Percentiles rank a stretch among this genome's conserved stretches.
phyloP scores from a whole-genome alignment of 441 rosid genomes.

The Corymbia citriodora region DNA sequence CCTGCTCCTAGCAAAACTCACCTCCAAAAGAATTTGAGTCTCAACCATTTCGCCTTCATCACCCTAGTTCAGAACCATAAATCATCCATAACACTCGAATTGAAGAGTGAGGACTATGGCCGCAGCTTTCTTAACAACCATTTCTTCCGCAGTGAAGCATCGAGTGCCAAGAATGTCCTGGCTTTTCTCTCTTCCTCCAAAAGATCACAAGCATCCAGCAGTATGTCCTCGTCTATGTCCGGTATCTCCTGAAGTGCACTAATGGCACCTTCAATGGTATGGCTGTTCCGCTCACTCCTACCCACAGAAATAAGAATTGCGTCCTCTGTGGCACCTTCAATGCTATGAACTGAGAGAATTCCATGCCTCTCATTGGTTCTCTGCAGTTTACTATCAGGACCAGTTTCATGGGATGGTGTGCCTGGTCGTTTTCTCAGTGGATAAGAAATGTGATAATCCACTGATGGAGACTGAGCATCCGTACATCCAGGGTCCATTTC shows the following conservation, averaged over 20 bases:
- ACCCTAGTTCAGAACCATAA: background rate
- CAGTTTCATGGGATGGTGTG: conserved; percentile 1
- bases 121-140: conserved; percentile 84
- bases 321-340: conserved; percentile 12
- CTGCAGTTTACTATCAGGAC: conserved; percentile 30
- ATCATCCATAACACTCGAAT: background rate
- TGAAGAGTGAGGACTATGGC: conserved; percentile 6
- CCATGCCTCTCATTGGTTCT: conserved; percentile 36
- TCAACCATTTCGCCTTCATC: background rate
- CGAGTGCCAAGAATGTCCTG: conserved; percentile 75
- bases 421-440: conserved; percentile 37
- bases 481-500: conserved; percentile 20
- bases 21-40: background rate
- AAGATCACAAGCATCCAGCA: conserved; percentile 85
- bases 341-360: background rate
- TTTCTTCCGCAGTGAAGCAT: conserved; percentile 49
- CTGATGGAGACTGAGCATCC: conserved; percentile 12
- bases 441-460: conserved; percentile 17
- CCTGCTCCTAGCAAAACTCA: background rate
- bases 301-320: conserved; percentile 3
- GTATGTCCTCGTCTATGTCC: conserved; percentile 66
- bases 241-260: conserved; percentile 68
- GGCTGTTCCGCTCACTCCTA: conserved; percentile 22
- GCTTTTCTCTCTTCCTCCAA: conserved; percentile 82
- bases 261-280: conserved; percentile 38